These are phyloP conservation scores for Arthrobotrys pseudoclavata DNA, from an alignment of 2,329 filamentous ascomycete genomes.

Conservation along the genomic window DNA sequence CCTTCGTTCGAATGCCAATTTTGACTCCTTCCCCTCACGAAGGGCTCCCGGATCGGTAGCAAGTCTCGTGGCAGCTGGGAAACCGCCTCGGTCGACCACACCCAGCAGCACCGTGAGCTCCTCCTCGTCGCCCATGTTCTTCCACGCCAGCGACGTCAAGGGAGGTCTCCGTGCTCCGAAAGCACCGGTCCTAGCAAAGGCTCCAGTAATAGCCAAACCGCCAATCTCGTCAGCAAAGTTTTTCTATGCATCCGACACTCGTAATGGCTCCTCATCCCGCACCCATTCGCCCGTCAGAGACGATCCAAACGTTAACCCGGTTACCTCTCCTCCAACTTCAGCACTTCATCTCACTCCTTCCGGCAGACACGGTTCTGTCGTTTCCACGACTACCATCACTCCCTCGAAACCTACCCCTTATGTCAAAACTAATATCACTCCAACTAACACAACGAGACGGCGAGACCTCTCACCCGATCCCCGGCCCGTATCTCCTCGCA, in stretches of 20 bases:
- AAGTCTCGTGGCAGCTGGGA: constrained; percentile 64
- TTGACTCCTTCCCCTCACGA: constrained; percentile 34
- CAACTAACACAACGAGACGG: constrained; percentile 24
- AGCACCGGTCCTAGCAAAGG: constrained; percentile 65
- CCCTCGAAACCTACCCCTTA: constrained; percentile 46
- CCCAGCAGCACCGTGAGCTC: constrained; percentile 62
- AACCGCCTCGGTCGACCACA: constrained; percentile 64
- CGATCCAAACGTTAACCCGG: constrained; percentile 5
- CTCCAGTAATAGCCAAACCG: constrained; percentile 65
- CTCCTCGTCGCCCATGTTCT: constrained; percentile 79
- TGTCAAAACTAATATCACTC: constrained; percentile 41
- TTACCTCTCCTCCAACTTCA: constrained; percentile 33
- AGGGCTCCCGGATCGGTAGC: constrained; percentile 16
- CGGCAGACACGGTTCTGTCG: constrained; percentile 42
- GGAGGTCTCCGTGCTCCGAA: constrained; percentile 64
- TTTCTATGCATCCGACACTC: constrained; percentile 78
- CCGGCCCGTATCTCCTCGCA: constrained; percentile 43
- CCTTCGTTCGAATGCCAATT: constrained; percentile 4
- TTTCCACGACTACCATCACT: constrained; percentile 36
- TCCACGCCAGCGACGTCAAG: constrained; percentile 86
- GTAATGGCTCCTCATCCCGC: constrained; percentile 47
- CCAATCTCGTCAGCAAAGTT: constrained; percentile 72
- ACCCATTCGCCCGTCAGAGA: constrained; percentile 54
- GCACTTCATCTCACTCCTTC: constrained; percentile 19
- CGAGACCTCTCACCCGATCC: constrained; percentile 53